phyloP scores from a whole-genome alignment of 805 yeast genomes.

The Komagataella kurtzmanii region DNA sequence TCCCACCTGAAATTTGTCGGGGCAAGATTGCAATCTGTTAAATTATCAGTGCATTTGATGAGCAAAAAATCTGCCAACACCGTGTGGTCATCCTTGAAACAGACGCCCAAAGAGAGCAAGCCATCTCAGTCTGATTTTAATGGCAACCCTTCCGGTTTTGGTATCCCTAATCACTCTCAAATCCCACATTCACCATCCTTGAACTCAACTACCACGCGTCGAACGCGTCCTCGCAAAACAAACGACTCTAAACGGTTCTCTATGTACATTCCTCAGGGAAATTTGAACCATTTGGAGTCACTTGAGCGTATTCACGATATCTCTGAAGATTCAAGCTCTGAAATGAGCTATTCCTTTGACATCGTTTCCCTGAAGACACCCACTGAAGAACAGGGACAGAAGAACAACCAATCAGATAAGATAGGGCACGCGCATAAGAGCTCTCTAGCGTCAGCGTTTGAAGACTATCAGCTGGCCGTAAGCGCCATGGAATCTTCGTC shows the following conservation, averaged over 20 bases:
- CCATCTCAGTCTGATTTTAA: background rate
- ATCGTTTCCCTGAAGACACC: background rate
- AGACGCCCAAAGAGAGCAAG: background rate
- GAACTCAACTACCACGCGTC: background rate
- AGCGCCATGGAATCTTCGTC: background rate
- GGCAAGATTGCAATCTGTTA: background rate
- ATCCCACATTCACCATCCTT: background rate
- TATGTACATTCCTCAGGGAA: background rate
- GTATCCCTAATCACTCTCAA: background rate
- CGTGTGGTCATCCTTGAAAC: background rate
- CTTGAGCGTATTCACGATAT: background rate
- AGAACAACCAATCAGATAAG: background rate
- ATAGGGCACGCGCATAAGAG: background rate
- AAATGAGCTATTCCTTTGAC: background rate
- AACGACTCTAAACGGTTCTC: background rate
- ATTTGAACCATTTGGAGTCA: background rate
- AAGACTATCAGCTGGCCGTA: background rate
- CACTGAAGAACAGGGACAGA: background rate
- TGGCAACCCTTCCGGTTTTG: background rate
- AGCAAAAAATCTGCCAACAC: background rate
- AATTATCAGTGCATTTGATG: background rate
- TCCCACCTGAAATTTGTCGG: background rate
- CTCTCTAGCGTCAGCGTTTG: background rate
- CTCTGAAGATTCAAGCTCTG: background rate
- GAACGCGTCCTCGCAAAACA: background rate